Percentiles rank a stretch among this genome's conserved stretches.
Conservation (phyloP, 1,284 basidiomycete genomes). For the Fomitopsis palustris region DNA sequence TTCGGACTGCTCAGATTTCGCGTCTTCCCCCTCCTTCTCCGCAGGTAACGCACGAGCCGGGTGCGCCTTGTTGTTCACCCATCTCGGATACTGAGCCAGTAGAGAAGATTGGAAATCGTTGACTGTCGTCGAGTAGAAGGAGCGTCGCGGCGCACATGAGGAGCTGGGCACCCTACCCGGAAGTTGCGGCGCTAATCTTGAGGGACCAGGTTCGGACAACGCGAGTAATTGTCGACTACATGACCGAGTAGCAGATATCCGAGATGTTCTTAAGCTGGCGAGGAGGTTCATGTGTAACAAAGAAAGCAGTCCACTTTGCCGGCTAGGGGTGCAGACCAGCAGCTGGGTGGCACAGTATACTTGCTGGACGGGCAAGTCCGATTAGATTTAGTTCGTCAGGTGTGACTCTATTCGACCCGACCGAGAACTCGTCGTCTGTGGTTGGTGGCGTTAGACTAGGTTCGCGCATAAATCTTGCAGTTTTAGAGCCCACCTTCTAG, state of each 20-base stretch:
- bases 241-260: conserved; percentile 21
- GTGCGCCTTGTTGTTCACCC: conserved; percentile 24
- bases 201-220: conserved; percentile 22
- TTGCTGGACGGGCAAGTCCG: background rate
- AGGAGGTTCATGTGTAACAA: conserved; percentile 27
- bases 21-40: conserved; percentile 10
- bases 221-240: conserved; percentile 22
- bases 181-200: conserved; percentile 12
- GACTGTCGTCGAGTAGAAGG: conserved; percentile 29
- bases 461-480: background rate
- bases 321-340: background rate
- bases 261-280: conserved; percentile 20
- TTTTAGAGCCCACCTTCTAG: background rate
- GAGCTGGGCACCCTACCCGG: conserved; percentile 4
- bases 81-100: conserved; percentile 24
- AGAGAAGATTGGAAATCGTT: conserved; percentile 25
- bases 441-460: background rate
- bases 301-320: background rate
- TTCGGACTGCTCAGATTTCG: conserved; percentile 13
- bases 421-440: background rate
- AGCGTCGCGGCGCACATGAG: conserved; percentile 13
- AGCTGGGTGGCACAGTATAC: background rate
- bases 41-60: conserved; percentile 11
- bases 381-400: background rate
- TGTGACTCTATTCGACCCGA: background rate